phyloP scores from a whole-genome alignment of 495 filamentous ascomycete species.

The Penicillium soppii region DNA sequence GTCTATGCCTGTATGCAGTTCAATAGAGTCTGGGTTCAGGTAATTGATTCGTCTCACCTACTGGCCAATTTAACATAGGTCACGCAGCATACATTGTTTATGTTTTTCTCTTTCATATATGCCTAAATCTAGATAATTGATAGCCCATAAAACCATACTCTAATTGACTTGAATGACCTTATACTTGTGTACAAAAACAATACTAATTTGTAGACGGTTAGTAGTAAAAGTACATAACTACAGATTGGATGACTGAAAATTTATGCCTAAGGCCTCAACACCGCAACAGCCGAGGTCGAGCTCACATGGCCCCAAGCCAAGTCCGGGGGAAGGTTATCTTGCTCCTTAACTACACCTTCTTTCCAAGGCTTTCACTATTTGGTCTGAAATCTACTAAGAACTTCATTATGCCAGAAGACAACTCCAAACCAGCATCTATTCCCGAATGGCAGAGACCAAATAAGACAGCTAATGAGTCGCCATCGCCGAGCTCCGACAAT shows the following conservation, averaged over 20 bases:
- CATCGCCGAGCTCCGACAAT: conserved; percentile 35
- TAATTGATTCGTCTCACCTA: neutral
- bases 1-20: neutral
- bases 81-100: too few relatives aligned
- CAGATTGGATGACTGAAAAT: too few relatives aligned
- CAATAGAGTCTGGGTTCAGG: neutral
- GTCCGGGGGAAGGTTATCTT: conserved; percentile 21
- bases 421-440: conserved; percentile 38
- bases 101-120: too few relatives aligned
- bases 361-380: neutral
- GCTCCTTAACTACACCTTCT: conserved; percentile 3
- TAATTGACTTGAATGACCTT: too few relatives aligned
- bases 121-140: too few relatives aligned
- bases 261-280: conserved; percentile 4
- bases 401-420: conserved; percentile 38
- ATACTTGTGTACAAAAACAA: too few relatives aligned
- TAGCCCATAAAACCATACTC: too few relatives aligned
- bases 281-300: conserved; percentile 35
- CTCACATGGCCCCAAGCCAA: conserved; percentile 29
- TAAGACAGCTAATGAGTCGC: conserved; percentile 19
- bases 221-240: too few relatives aligned
- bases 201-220: too few relatives aligned
- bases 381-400: neutral
- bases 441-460: conserved; percentile 46
- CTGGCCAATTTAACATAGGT: neutral